Evolutionary conservation across 768 basidiomycete species (phyloP), one percentile per base, ranked within the genome.

Genomic region (Phylloporus rhodoxanthus): DNA sequence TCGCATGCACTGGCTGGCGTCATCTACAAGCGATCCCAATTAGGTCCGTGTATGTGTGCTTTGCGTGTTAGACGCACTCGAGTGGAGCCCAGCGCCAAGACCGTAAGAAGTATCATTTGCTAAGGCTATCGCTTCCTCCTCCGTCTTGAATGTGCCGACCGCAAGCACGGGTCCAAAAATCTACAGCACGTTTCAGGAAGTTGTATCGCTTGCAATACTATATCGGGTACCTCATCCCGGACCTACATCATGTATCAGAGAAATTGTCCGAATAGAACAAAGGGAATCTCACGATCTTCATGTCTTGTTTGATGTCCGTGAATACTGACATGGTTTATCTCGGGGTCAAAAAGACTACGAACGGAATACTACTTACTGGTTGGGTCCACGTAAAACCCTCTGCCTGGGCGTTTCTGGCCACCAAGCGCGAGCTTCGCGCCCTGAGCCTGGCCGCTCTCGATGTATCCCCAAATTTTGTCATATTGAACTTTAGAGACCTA

Each of bases 161-260:
- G 82, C 77, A 34, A 94, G 78, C 3, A 98, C 94, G 23, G 95
- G 95, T 8, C 95, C 95, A 66, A 98, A 98, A 57, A 96, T 96
- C 84, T 94, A 51, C 28, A 4, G 17, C 29, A 54, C 11, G 44
- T 52, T 48, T 62, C 41, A 53, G 49, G 37, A 36, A 4, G 34
- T 17, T 50, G 52, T 39, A 39, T 47, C 34, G 47, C 52, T 14
- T 46, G 49, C 25, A 47, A 36, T 46, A 47, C 40, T 36, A 28
- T 46, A 45, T 40, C 19, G 45, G 44, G 45, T 51, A 69, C 66
- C 62, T 68, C 66, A 33, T 68, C 66, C 54, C 43, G 55, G 42
- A 68, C 66, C 66, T 68, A 40, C 36, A 25, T 46, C 39, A 19
- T 34, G 23, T 19, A 61, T 63, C 76, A 68, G 51, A 46, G 21